Evolutionary conservation across 73 alveolate genomes (phyloP).

Genomic region (Tetrahymena thermophila): DNA sequence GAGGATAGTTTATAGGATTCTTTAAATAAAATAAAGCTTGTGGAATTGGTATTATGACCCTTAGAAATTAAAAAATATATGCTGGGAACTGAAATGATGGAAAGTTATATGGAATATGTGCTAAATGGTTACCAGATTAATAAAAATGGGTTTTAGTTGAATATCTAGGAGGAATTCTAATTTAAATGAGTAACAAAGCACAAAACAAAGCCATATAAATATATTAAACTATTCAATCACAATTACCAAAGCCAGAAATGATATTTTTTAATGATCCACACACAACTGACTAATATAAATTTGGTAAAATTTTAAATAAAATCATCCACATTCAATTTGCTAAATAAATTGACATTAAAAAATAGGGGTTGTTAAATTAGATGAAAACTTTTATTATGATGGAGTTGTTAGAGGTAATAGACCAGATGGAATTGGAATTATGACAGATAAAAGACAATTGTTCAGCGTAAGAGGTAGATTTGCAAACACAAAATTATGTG

Average conservation of each 20-base stretch:
- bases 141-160: neutral
- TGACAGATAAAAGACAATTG: neutral
- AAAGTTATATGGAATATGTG: neutral
- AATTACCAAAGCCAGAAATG: neutral
- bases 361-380: neutral
- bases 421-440: neutral
- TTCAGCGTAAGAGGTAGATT: neutral
- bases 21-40: neutral
- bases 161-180: neutral
- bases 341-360: neutral
- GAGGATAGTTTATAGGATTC: neutral
- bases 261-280: neutral
- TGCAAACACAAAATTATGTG: neutral
- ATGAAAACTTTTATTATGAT: neutral
- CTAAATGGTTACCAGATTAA: neutral
- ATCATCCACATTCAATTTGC: neutral
- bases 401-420: neutral
- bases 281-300: neutral
- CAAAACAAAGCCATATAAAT: neutral
- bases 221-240: neutral
- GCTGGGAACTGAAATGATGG: constrained; percentile 2
- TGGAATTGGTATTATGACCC: neutral
- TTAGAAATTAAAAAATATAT: neutral
- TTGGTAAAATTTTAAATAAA: neutral
- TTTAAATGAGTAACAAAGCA: neutral